A percentile compares a stretch with the other conserved stretches of the same genome.
Conservation (phyloP, 2,329 filamentous ascomycete genomes). For the Diaporthe caulivora region DNA sequence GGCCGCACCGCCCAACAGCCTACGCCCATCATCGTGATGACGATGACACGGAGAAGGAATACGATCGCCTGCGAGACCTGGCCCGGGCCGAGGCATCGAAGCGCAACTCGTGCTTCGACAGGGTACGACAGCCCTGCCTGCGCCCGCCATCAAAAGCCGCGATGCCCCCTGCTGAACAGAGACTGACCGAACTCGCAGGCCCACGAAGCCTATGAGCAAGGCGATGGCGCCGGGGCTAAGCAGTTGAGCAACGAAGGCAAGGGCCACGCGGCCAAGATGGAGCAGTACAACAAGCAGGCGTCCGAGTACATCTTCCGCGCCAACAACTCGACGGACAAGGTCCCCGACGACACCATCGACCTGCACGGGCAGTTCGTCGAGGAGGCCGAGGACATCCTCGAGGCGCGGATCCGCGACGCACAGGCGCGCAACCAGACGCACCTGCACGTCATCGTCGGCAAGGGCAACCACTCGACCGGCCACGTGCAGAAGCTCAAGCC, state of each 20-base stretch:
- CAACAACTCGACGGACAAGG: slow-evolving; percentile 85
- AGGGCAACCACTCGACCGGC: slow-evolving; percentile 86
- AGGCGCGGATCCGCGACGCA: slow-evolving; percentile 85
- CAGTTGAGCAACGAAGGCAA: slow-evolving; percentile 88
- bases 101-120: slow-evolving; percentile 81
- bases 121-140: slow-evolving; percentile 59
- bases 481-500: slow-evolving; percentile 96
- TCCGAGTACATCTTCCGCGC: slow-evolving; percentile 95
- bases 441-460: slow-evolving; percentile 95
- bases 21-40: slow-evolving; percentile 54
- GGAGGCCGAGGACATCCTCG: slow-evolving; percentile 92
- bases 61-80: slow-evolving; percentile 88
- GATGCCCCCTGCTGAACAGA: slow-evolving; percentile 4
- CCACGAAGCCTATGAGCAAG: slow-evolving; percentile 83
- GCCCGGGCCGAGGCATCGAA: slow-evolving; percentile 85
- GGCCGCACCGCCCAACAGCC: slow-evolving; percentile 19
- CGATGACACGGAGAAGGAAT: slow-evolving; percentile 82
- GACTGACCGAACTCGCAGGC: slow-evolving; percentile 58
- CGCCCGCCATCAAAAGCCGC: background rate
- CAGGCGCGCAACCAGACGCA: slow-evolving; percentile 80
- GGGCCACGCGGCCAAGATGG: slow-evolving; percentile 84
- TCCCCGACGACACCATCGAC: slow-evolving; percentile 87
- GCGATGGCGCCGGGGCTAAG: slow-evolving; percentile 88
- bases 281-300: slow-evolving; percentile 90
- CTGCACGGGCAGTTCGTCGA: slow-evolving; percentile 95